Base-by-base conservation (phyloP, 1,284 basidiomycete species). In the Trichosporon inkin region DNA sequence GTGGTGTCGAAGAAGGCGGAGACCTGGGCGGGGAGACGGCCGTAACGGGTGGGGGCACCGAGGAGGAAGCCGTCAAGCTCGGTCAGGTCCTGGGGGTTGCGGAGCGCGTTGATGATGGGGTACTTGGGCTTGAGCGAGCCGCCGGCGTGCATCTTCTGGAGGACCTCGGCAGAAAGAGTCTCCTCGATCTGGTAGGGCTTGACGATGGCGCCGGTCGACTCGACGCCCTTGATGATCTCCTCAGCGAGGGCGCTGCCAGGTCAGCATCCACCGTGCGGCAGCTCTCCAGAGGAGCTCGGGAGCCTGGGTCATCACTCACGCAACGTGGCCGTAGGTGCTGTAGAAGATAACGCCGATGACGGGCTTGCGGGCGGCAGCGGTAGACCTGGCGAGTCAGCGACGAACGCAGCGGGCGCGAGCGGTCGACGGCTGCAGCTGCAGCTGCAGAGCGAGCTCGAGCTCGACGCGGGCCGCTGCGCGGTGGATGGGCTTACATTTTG, bases 261-360 rank as follows among this genome's bases (percentile, higher is more conserved):
- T 14, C 24, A 7, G 16, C 47, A 51, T 32, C 28, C 47, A 13
- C 24, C 20, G 3, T 10, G 13, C 17, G 4, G 14, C 37, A 39
- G 37, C 47, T 34, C 3, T 52, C 10, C 20, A 19, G 40, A 17
- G n/a, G n/a, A n/a, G n/a, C n/a, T n/a, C n/a, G n/a, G n/a, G n/a
- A n/a, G n/a, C n/a, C n/a, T n/a, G n/a, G n/a, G n/a, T n/a, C n/a
- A 24, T 34, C 36, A 51, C 56, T 49, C 44, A 49, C 44, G 44
- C 82, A 74, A 91, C 84, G 78, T 92, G 90, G 67, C 89, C 89
- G 74, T 88, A 92, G 78, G 88, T 83, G 60, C 86, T 81, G 82
- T 92, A 92, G 81, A 90, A 87, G 70, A 90, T 78, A 70, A 92
- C 89, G 60, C 87, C 89, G 71, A 90, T 81, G 72, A 84, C 85